Evolutionary conservation across 768 basidiomycete genomes (phyloP), one percentile per base, ranked within the genome.

Genomic region (Leccinum boreale): DNA sequence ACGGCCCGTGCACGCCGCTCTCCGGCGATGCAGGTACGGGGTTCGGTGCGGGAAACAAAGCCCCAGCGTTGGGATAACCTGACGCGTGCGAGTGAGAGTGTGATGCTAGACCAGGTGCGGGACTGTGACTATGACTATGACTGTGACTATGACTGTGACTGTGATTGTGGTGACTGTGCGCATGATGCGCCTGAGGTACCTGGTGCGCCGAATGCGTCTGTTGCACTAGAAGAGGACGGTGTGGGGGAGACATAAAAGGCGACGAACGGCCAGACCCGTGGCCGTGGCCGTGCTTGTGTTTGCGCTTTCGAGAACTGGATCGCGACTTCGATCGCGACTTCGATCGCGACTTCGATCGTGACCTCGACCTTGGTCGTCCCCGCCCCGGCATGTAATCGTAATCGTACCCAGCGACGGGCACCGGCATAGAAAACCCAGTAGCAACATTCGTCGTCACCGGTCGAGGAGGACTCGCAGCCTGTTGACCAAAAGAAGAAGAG

Each of bases 261-360:
- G 53, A 57, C 50, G 47, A 48, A 48, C 26, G 47, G 23, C 47
- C 15, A 48, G 47, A 48, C 8, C 19, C 58, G 65, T 45, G 60
- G 68, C 9, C 47, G 19, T 55, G 31, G 7, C 15, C 10, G 51
- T 26, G 44, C 5, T 21, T 19, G 33, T 44, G 42, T 24, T 35
- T 21, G 10, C 24, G 48, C 12, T 28, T 55, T 3, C 39, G 36
- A 17, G 50, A 53, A 3, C 11, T 17, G 1, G 60, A 58, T 5
- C 44, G 10, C 14, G 33, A 45, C 3, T 23, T 28, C 28, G 28
- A 28, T 28, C n/a, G n/a, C n/a, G n/a, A n/a, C n/a, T n/a, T 28
- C 8, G 60, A 58, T 3, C 44, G 10, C 6, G 33, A 45, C 2
- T 23, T 26, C 6, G 59, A 58, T 24, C 54, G 23, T 2, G 56